These are phyloP conservation scores for Ophiocordyceps sinensis DNA, from an alignment of 2,329 filamentous ascomycete species.

Conservation along the genomic window DNA sequence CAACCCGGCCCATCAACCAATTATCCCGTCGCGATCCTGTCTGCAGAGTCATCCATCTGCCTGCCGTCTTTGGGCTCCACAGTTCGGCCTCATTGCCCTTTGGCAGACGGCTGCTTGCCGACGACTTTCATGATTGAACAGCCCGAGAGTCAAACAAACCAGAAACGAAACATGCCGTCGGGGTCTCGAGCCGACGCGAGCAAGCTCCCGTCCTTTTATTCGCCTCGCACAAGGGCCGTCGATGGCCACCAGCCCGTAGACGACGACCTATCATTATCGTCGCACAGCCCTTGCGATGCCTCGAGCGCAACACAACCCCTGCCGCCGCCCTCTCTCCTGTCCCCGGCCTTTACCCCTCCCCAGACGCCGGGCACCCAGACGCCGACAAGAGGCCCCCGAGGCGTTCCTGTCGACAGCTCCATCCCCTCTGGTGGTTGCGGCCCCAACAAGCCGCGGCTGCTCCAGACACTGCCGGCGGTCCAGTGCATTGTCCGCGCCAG, in stretches of 20 bases:
- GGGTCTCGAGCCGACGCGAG: conserved; percentile 9
- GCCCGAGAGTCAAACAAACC: background rate
- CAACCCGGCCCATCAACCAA: no score
- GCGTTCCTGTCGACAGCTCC: conserved; percentile 46
- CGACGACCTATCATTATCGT: conserved; percentile 18
- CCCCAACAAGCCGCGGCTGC: conserved; percentile 52
- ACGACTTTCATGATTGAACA: no score
- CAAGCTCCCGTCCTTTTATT: conserved; percentile 32
- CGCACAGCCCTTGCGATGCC: conserved; percentile 7
- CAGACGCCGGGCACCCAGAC: conserved; percentile 46
- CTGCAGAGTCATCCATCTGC: no score
- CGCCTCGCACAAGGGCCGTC: conserved; percentile 20
- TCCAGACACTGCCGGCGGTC: conserved; percentile 68
- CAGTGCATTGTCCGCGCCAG: conserved; percentile 87
- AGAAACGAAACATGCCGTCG: conserved; percentile 11
- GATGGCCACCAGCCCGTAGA: conserved; percentile 9
- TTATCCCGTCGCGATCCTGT: no score
- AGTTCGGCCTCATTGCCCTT: no score
- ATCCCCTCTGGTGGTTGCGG: conserved; percentile 44
- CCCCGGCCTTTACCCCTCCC: conserved; percentile 70
- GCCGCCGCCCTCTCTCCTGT: conserved; percentile 59
- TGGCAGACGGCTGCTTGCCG: no score
- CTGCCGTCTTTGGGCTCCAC: no score
- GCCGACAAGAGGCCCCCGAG: conserved; percentile 30
- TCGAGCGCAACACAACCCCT: conserved; percentile 7